Evolutionary conservation across 495 filamentous ascomycete species (phyloP), one percentile per base, ranked within the genome.

Genomic region (Hypoxylon perforatum): DNA sequence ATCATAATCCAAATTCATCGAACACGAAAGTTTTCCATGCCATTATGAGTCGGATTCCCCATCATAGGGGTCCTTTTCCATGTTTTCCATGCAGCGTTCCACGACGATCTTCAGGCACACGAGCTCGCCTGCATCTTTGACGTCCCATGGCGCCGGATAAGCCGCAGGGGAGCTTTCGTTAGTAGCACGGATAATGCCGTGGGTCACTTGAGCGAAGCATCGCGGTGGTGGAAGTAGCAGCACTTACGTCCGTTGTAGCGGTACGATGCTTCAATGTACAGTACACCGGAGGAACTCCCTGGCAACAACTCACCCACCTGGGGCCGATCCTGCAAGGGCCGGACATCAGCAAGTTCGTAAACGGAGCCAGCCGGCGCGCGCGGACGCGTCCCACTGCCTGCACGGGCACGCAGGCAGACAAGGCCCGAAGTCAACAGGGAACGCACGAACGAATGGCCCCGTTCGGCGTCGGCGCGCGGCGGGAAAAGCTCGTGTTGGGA

Each of bases 401-500:
- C 42, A 14, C 12, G 36, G 36, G 36, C 30, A 11, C n/a, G 30
- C 30, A 39, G 10, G 36, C 11, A 44, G 25, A 66, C 52, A 57
- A 61, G 59, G 59, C 50, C 21, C 39, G 39, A 54, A 42, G 50
- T 44, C 36, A n/a, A n/a, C n/a, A 53, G 42, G 47, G n/a, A 39
- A 52, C 47, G 41, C 42, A 33, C 41, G n/a, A n/a, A n/a, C n/a
- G n/a, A n/a, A n/a, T n/a, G n/a, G n/a, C n/a, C n/a, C n/a, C n/a
- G n/a, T n/a, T n/a, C n/a, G 17, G 9, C 36, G 56, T 61, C 39
- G 30, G 14, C 51, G 7, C 22, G 25, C 48, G 25, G 42, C 55
- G 44, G 28, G 23, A 33, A 33, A 57, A 69, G 60, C 65, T 69
- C 65, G 65, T 69, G 65, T 69, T 69, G 60, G 21, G n/a, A 15